phyloP scores from a whole-genome alignment of 1,284 basidiomycete species.

The Pyrrhoderma lamaoense region DNA sequence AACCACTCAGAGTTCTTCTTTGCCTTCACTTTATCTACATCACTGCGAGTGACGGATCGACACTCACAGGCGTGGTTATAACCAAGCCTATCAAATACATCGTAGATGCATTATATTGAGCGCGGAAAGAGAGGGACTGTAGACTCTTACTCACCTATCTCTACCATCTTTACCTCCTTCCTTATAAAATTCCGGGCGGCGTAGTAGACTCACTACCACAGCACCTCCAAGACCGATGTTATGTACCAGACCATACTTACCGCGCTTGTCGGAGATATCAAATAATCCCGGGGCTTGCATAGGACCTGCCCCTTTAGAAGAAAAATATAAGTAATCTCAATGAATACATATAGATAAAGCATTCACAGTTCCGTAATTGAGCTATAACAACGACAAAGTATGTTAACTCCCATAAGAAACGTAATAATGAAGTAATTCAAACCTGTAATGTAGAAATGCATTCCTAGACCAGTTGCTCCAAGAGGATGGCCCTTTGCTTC shows the following conservation, averaged over 20 bases:
- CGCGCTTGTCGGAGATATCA: constrained; percentile 51
- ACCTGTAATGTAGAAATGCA: constrained; percentile 85
- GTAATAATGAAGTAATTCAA: constrained; percentile 26
- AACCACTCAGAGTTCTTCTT: constrained; percentile 42
- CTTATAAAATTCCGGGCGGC: constrained; percentile 67
- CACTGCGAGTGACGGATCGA: constrained; percentile 49
- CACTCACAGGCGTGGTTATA: constrained; percentile 75
- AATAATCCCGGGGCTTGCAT: constrained; percentile 76
- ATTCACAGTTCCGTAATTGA: constrained; percentile 65
- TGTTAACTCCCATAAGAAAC: neutral
- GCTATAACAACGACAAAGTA: constrained; percentile 32
- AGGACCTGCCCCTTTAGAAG: constrained; percentile 58
- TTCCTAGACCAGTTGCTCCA: constrained; percentile 80
- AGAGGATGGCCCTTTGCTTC: constrained; percentile 85
- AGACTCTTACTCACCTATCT: constrained; percentile 38
- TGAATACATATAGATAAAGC: neutral
- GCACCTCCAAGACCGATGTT: constrained; percentile 81
- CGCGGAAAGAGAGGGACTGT: neutral
- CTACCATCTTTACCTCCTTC: constrained; percentile 57
- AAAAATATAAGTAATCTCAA: neutral
- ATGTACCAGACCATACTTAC: constrained; percentile 76
- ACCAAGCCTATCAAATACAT: constrained; percentile 45
- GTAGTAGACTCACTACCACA: constrained; percentile 66
- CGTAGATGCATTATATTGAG: neutral
- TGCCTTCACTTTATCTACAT: constrained; percentile 71